Base-by-base conservation (phyloP, 73 alveolate genomes). In the Paramecium biaurelia region DNA sequence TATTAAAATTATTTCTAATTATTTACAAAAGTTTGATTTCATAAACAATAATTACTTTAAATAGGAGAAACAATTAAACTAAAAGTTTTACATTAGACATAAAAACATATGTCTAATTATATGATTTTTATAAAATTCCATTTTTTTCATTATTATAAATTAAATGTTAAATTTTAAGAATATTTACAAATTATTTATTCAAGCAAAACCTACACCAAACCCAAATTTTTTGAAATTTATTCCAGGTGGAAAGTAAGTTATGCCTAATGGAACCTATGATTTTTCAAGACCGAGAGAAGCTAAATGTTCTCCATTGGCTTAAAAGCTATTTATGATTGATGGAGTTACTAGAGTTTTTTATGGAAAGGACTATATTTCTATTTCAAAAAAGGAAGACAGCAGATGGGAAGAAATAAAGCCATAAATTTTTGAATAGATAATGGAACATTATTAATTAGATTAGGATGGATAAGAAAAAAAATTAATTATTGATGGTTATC, bases 301-400 rank as follows among this genome's bases (percentile, higher is more conserved):
- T 4, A 93, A 94, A 68, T 85, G 93, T 21, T 94, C 96, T 11
- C 99, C 99, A 0, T 87, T 96, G 47, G 99, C 98, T 23, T 68
- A 92, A 37, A 93, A 92, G 63, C 85, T 96, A 18, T 95, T 95
- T 92, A 53, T 53, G 58, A 63, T 96, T 11, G 98, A 94, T 9
- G 99, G 99, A 34, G 94, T 96, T n/a, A 90, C 79, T 14, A 45
- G 99, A 82, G 97, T 96, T 7, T 96, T 96, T 84, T 94, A 70
- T 88, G 97, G 97, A 53, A 89, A 70, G 37, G 97, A 95, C 63
- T 95, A 94, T 74, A 85, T 96, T 21, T 92, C 98, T 5, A 93
- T 96, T 6, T 84, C 98, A 5, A 96, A 96, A 85, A 68, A 85
- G 49, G 98, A 94, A 35, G 96, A 95, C 0, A 84, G 72, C 79